Evolutionary conservation across 306 rosid species (phyloP).

Genomic region (Medicago lupulina): DNA sequence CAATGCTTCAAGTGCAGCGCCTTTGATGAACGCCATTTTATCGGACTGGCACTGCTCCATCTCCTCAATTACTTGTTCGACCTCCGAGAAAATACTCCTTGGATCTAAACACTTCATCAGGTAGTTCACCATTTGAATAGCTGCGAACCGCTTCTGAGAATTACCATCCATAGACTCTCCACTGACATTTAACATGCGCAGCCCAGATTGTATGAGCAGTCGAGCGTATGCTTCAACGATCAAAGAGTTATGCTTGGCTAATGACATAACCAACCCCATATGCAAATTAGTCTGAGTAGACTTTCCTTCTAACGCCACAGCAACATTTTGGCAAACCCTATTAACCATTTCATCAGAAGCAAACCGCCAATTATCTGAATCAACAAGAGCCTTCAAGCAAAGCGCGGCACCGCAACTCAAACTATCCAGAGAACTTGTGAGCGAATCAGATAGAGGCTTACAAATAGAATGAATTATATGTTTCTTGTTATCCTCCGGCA

Average conservation of each 20-base stretch:
- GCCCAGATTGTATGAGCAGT: conserved; percentile 69
- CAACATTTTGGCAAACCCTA: conserved; percentile 82
- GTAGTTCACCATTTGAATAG: conserved; percentile 83
- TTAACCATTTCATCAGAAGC: conserved; percentile 86
- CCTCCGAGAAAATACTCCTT: conserved; percentile 77
- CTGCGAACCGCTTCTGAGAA: conserved; percentile 75
- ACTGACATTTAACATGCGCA: conserved; percentile 61
- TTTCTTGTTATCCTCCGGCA: conserved; percentile 74
- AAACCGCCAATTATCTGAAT: conserved; percentile 92
- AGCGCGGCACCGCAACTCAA: conserved; percentile 85
- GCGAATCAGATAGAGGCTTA: conserved; percentile 75
- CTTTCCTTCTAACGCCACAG: conserved; percentile 78
- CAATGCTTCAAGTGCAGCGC: conserved; percentile 90
- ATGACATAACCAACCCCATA: conserved; percentile 80
- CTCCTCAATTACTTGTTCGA: conserved; percentile 69
- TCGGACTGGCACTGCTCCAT: conserved; percentile 85
- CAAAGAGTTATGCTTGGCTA: conserved; percentile 79
- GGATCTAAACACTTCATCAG: conserved; percentile 83
- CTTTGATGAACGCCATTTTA: conserved; percentile 76
- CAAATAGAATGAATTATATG: conserved; percentile 72
- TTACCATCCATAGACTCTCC: conserved; percentile 64
- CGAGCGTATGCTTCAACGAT: conserved; percentile 92
- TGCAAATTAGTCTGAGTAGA: conserved; percentile 76
- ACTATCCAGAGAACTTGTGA: conserved; percentile 75
- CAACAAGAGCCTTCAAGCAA: conserved; percentile 83